phyloP scores from a whole-genome alignment of 2,329 filamentous ascomycete genomes.

The Colletotrichum orchidophilum region DNA sequence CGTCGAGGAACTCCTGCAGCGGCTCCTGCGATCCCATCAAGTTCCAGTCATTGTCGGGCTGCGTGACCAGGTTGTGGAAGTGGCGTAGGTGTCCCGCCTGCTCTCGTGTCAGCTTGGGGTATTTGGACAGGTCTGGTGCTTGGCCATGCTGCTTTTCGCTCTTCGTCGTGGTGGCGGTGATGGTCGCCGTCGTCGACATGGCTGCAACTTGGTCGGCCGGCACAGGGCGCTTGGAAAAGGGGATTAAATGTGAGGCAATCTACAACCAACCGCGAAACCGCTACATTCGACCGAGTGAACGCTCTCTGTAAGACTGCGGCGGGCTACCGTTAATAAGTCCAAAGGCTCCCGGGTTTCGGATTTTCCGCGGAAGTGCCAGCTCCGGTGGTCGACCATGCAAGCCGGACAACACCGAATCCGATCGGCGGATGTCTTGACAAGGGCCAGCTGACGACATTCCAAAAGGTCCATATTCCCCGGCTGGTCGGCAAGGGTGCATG shows the following conservation, averaged over 20 bases:
- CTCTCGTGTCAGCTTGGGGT: conserved; percentile 33
- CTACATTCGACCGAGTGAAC: background rate
- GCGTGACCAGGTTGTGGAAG: conserved; percentile 45
- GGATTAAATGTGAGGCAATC: background rate
- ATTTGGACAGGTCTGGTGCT: conserved; percentile 18
- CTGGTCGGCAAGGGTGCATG: background rate
- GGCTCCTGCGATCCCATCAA: conserved; percentile 46
- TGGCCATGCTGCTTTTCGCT: background rate
- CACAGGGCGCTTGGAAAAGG: background rate
- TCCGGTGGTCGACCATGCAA: background rate
- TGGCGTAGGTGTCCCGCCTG: conserved; percentile 48
- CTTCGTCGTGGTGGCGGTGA: background rate
- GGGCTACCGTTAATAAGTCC: background rate
- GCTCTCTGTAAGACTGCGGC: background rate
- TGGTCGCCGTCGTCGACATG: background rate
- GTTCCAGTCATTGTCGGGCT: conserved; percentile 41
- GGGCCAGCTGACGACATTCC: background rate
- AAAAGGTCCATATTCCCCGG: background rate
- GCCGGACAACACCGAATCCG: background rate
- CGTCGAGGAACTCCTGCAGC: conserved; percentile 47
- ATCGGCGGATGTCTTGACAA: background rate
- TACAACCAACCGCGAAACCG: conserved; percentile 34
- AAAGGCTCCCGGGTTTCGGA: background rate
- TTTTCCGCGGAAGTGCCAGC: background rate
- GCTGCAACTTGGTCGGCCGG: background rate